Evolutionary conservation across 1,284 basidiomycete species (phyloP).

Genomic region (Ganoderma meredithae): DNA sequence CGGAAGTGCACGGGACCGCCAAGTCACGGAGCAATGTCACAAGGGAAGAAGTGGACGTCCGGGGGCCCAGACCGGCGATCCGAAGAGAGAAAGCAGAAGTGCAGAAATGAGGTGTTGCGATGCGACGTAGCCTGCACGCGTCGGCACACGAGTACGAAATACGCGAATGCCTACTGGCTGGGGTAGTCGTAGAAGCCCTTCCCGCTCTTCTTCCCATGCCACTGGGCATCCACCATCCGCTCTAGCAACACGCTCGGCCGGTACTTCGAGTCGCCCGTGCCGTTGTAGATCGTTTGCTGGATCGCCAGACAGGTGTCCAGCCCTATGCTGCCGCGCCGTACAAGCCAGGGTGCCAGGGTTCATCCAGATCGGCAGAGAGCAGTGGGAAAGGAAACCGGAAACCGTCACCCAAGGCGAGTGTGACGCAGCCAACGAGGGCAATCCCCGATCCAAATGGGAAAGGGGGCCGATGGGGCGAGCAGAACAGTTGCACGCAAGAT

Average conservation of each 20-base stretch:
- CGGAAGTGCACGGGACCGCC: constrained; percentile 2
- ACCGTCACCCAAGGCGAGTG: neutral
- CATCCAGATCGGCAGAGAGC: constrained; percentile 4
- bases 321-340: constrained; percentile 70
- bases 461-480: constrained; percentile 5
- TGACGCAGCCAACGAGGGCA: neutral
- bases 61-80: constrained; percentile 4
- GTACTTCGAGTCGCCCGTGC: constrained; percentile 96
- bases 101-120: neutral
- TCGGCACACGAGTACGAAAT: neutral
- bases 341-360: constrained; percentile 13
- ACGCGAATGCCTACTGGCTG: constrained; percentile 1
- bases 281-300: constrained; percentile 87
- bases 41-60: neutral
- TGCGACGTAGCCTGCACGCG: neutral
- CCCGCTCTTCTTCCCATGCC: constrained; percentile 92
- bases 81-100: neutral
- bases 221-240: constrained; percentile 96
- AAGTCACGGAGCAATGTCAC: constrained; percentile 17
- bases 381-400: neutral
- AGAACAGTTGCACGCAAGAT: constrained; percentile 24
- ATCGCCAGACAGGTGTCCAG: constrained; percentile 92
- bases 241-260: constrained; percentile 91
- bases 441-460: constrained; percentile 3
- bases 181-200: constrained; percentile 88